phyloP scores from a whole-genome alignment of 2,329 filamentous ascomycete genomes.

The Tolypocladium nubicola region DNA sequence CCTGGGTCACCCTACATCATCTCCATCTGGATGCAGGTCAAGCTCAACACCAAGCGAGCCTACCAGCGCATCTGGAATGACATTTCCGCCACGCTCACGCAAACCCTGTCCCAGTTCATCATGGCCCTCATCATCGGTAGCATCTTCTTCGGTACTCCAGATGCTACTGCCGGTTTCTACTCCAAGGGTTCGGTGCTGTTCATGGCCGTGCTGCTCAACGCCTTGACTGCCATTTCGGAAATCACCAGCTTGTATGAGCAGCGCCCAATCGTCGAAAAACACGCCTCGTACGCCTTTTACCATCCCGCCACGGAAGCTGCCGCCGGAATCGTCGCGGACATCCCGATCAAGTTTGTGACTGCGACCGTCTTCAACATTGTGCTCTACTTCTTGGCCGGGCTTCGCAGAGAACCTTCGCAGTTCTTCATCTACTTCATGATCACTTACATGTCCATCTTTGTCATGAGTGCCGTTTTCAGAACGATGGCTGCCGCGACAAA shows the following conservation, averaged over 20 bases:
- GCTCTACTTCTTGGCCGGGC: slow-evolving; percentile 45
- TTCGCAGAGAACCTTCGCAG: slow-evolving; percentile 46
- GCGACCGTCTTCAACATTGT: slow-evolving; percentile 42
- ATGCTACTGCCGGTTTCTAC: slow-evolving; percentile 40
- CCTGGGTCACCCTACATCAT: slow-evolving; percentile 48
- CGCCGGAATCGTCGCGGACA: slow-evolving; percentile 41
- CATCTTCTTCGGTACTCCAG: slow-evolving; percentile 43
- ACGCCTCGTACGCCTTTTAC: slow-evolving; percentile 38
- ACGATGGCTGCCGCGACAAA: slow-evolving; percentile 61
- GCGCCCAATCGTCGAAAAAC: slow-evolving; percentile 38
- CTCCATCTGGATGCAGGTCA: slow-evolving; percentile 41
- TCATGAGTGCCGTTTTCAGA: slow-evolving; percentile 69
- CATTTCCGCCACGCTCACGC: slow-evolving; percentile 33
- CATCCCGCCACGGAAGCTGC: slow-evolving; percentile 42
- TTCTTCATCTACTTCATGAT: slow-evolving; percentile 74
- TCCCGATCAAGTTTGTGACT: slow-evolving; percentile 46
- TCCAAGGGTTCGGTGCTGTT: slow-evolving; percentile 47
- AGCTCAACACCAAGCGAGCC: slow-evolving; percentile 37
- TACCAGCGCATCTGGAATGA: slow-evolving; percentile 44
- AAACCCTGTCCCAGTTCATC: slow-evolving; percentile 36
- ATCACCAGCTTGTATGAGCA: slow-evolving; percentile 34
- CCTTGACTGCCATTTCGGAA: slow-evolving; percentile 46
- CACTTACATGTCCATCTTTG: slow-evolving; percentile 55
- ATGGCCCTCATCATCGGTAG: slow-evolving; percentile 52
- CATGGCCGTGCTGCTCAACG: slow-evolving; percentile 49